A percentile compares a stretch with the other conserved stretches of the same genome.
Evolutionary conservation across 768 basidiomycete species (phyloP).

Genomic region (Rhodosporidiobolus odoratus): DNA sequence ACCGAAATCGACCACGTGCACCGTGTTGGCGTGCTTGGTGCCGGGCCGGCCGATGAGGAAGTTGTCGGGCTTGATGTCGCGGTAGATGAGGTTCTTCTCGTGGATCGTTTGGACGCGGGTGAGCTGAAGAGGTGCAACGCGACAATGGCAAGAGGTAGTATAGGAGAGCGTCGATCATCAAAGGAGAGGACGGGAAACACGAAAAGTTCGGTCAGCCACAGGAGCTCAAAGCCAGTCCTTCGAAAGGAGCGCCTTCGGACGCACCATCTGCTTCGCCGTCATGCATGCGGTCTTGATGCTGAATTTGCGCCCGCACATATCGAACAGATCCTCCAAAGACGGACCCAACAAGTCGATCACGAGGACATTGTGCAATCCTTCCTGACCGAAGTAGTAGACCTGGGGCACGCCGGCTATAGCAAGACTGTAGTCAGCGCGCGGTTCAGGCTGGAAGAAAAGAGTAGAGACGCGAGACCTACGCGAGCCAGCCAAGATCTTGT

Average conservation of each 20-base stretch:
- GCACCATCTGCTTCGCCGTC: conserved; percentile 97
- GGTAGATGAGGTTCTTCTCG: conserved; percentile 98
- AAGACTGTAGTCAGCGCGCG: conserved; percentile 1
- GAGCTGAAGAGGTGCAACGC: conserved; percentile 55
- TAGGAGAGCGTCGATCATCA: no score
- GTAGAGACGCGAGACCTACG: conserved; percentile 57
- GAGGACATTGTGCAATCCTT: conserved; percentile 95
- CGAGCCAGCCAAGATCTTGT: conserved; percentile 86
- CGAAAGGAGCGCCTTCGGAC: conserved; percentile 43
- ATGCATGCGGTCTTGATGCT: conserved; percentile 97
- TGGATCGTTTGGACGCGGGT: conserved; percentile 95
- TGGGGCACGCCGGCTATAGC: conserved; percentile 85
- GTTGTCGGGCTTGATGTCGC: conserved; percentile 99
- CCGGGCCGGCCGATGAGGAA: conserved; percentile 92
- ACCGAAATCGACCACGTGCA: conserved; percentile 79
- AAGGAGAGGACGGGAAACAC: not conserved
- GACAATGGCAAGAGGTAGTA: not conserved
- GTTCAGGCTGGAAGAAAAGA: conserved; percentile 53
- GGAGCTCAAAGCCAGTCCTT: not conserved
- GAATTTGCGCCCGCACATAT: conserved; percentile 98
- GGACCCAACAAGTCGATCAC: conserved; percentile 97
- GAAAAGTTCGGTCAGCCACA: not conserved
- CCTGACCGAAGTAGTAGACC: conserved; percentile 99
- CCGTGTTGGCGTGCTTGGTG: conserved; percentile 74
- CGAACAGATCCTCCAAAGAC: conserved; percentile 93